phyloP scores from a whole-genome alignment of 441 rosid genomes.

The Biscutella auriculata region DNA sequence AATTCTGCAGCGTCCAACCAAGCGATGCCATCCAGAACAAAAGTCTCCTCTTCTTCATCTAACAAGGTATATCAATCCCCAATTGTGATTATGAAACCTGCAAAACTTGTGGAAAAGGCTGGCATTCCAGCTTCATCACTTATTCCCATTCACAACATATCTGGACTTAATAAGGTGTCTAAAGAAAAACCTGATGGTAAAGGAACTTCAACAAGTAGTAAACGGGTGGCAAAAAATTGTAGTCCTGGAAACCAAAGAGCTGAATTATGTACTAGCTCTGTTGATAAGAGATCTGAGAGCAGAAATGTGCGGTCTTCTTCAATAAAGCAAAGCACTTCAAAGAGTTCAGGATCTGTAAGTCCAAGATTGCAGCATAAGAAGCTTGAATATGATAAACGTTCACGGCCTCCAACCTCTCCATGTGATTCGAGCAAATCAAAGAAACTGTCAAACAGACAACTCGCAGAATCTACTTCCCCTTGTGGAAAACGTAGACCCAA shows the following conservation, averaged over 20 bases:
- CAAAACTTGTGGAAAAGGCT: conserved; percentile 53
- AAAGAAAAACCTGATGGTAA: conserved; percentile 25
- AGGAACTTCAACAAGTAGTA: conserved; percentile 26
- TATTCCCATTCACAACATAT: conserved; percentile 39
- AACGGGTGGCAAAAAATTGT: conserved; percentile 34
- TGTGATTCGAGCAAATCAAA: conserved; percentile 48
- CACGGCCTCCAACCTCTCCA: conserved; percentile 71
- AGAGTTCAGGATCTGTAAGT: conserved; percentile 48
- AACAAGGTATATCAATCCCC: conserved; percentile 51
- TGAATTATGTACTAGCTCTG: conserved; percentile 27
- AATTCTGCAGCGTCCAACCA: conserved; percentile 28
- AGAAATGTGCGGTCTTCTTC: conserved; percentile 34
- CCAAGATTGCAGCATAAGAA: conserved; percentile 64
- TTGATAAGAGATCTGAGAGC: conserved; percentile 34
- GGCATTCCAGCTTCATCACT: conserved; percentile 41
- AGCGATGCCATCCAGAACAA: conserved; percentile 20
- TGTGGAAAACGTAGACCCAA: conserved; percentile 31
- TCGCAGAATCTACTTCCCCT: conserved; percentile 34
- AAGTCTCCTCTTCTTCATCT: conserved; percentile 34
- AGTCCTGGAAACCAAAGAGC: conserved; percentile 29
- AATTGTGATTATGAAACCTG: conserved; percentile 89
- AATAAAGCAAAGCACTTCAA: conserved; percentile 41
- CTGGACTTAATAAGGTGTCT: conserved; percentile 30
- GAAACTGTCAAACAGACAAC: conserved; percentile 35
- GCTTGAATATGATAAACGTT: conserved; percentile 45